A percentile compares a stretch with the other conserved stretches of the same genome.
Evolutionary conservation across 106 monocot species (phyloP).

Genomic region (Narthecium ossifragum): DNA sequence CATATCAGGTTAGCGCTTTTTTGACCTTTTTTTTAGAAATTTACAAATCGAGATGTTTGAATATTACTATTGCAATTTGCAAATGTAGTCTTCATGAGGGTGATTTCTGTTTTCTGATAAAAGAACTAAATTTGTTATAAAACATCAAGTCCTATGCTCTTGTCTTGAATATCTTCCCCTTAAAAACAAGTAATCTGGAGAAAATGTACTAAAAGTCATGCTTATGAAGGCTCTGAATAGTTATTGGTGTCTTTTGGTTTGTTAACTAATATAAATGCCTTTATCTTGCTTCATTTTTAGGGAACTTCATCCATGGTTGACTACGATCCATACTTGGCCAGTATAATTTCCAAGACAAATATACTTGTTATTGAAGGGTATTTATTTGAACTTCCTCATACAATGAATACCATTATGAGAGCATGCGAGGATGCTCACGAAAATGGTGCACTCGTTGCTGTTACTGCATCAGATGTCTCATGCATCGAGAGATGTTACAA

Average conservation of each 20-base stretch:
- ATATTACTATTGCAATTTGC: no score
- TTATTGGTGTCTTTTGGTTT: not conserved
- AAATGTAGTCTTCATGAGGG: no score
- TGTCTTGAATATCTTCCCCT: no score
- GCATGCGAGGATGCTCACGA: conserved; percentile 80
- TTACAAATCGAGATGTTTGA: no score
- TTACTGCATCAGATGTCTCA: conserved; percentile 91
- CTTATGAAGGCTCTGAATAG: no score
- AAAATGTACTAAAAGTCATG: no score
- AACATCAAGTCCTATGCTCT: no score
- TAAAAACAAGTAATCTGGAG: no score
- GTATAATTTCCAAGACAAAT: conserved; percentile 71
- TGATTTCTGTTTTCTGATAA: no score
- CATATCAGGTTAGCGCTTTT: conserved; percentile 61
- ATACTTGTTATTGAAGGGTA: conserved; percentile 90
- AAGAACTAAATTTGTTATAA: no score
- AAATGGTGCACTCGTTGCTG: conserved; percentile 82
- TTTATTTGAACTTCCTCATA: conserved; percentile 81
- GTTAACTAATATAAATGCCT: no score
- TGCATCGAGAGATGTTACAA: conserved; percentile 81
- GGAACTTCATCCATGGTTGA: conserved; percentile 83
- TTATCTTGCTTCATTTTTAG: conserved; percentile 26
- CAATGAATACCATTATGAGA: conserved; percentile 59
- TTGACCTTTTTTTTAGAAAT: no score
- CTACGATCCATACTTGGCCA: conserved; percentile 66